Evolutionary conservation across 306 rosid species (phyloP), one percentile per base, ranked within the genome.

Genomic region (Adenanthera pavonina): DNA sequence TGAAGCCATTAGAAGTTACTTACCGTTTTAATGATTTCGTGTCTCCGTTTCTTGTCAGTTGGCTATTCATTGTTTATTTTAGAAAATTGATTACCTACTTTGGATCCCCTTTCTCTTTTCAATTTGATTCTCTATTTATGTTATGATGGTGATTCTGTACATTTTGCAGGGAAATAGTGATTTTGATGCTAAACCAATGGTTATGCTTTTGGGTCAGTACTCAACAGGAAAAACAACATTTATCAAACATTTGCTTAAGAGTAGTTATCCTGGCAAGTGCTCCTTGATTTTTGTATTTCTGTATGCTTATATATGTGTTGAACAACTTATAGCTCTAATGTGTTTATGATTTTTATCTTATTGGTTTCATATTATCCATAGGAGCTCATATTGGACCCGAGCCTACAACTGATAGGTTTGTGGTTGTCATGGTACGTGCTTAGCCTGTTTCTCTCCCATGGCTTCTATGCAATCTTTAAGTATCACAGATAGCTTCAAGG

Each of bases 351-450:
- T 67, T 69, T 66, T 33, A 68, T 40, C 64, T 67, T 57, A n/a
- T 79, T 69, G 75, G 66, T 30, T 40, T 3, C 19, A 14, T 6
- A 74, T 74, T 79, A 49, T 74, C 77, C 67, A 46, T 84, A 95
- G 99, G 99, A 79, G 97, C 99, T 84, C 98, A 95, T 85, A 95
- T 95, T 83, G 99, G 99, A 82, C 99, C 99, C 0, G 99, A 95
- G 80, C 99, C 98, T 75, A 95, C 99, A 60, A 95, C 99, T 0
- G 99, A 95, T 87, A 92, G 99, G 84, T 95, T 95, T 90, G 99
- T 95, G 81, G 99, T 89, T 71, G 97, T 95, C 74, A 95, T 95
- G 99, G 99, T 95, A 92, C 48, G 83, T 76, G 14, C 78, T 69
- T 75, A 74, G 36, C 25, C 35, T 49, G 56, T 71, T 76, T 35